Base-by-base conservation (phyloP, 148 eudicot species). In the Rheum nobile region DNA sequence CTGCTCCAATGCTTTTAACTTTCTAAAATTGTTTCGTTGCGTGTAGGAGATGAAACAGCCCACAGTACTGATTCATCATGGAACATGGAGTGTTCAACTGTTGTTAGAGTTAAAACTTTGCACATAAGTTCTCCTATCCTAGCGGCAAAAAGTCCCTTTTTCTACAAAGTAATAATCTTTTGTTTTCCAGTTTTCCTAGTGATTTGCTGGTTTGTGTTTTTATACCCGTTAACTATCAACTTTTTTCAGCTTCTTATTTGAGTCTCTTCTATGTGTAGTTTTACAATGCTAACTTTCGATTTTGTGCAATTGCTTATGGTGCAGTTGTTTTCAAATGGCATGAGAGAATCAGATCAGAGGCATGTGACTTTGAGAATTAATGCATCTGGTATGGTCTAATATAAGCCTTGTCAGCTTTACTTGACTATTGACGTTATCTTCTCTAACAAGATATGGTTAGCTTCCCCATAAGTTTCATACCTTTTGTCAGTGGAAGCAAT, bases 91-190 rank as follows among this genome's bases (percentile, higher is more conserved):
- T 88, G 89, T 80, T 77, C 92, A 41, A 79, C 85, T 52, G 86
- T 90, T 72, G 74, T 88, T 38, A 87, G 85, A 85, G 90, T 95
- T 74, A 79, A 86, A 68, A 88, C 96, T 10, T 71, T 95, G 77
- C 98, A 95, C 72, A 95, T 95, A 29, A 95, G 98, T 77, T 95
- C 98, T 73, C 97, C 98, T 38, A 95, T 95, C 75, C 85, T 95
- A 79, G 98, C 98, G 12, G 98, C 98, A 78, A 95, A 91, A 79
- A 91, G 97, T 80, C 97, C 98, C 10, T 95, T 91, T 83, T 95
- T 95, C 81, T 95, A 87, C 69, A 95, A 95, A 90, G 98, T 91
- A 80, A 21, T 24, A 12, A 41, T n/a, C n/a, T n/a, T n/a, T n/a
- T n/a, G n/a, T n/a, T n/a, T n/a, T n/a, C n/a, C n/a, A n/a, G 31